Evolutionary conservation across 2,329 filamentous ascomycete genomes (phyloP).

Genomic region (Geosmithia morbida): DNA sequence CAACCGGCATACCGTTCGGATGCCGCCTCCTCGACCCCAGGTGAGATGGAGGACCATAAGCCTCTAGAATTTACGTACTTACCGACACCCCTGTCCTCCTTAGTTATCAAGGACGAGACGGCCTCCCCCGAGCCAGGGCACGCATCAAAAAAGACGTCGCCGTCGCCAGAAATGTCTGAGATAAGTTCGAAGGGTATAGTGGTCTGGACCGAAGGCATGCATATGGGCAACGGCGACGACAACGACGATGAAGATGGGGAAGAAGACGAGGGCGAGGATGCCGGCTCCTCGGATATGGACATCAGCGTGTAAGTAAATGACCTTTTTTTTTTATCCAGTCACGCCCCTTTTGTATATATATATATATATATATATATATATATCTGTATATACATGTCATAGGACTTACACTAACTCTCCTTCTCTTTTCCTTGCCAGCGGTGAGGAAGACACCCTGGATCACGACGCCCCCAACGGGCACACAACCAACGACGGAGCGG

Average conservation of each 20-base stretch:
- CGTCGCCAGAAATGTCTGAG: conserved; percentile 16
- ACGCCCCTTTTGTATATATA: neutral
- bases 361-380: no score
- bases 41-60: neutral
- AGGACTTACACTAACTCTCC: neutral
- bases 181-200: conserved; percentile 24
- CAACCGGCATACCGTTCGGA: neutral
- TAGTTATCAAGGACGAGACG: neutral
- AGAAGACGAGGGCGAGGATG: neutral
- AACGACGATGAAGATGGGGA: conserved; percentile 6
- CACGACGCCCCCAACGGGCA: conserved; percentile 2
- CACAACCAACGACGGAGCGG: conserved; percentile 6
- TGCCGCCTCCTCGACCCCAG: neutral
- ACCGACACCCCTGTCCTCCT: neutral
- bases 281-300: conserved; percentile 1
- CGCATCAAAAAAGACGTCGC: neutral
- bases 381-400: no score
- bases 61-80: neutral
- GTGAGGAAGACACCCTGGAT: neutral
- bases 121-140: neutral
- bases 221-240: conserved; percentile 5
- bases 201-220: conserved; percentile 28
- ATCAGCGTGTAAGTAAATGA: conserved; percentile 2
- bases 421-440: neutral
- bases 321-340: neutral